Base-by-base conservation (phyloP, 768 basidiomycete species). In the Tulasnella sp. region DNA sequence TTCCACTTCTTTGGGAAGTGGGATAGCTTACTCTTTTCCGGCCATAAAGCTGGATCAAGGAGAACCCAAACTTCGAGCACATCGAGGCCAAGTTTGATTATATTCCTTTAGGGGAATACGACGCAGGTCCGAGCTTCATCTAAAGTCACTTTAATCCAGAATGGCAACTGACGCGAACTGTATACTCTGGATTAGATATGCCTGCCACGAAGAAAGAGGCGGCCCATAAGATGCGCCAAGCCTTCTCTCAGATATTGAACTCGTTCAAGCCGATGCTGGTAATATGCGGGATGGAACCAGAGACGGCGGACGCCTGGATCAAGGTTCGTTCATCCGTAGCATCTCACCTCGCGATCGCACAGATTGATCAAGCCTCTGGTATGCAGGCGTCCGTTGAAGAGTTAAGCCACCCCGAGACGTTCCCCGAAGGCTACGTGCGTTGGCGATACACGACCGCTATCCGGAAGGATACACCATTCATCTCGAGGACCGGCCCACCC, bases 391-490 rank as follows among this genome's bases (percentile, higher is more conserved):
- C 69, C 22, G 59, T 52, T 29, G 59, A 32, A 34, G 69, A 70
- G 32, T n/a, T 70, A 16, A 29, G 26, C 37, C 29, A 70, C 59
- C 69, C 36, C 9, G 52, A 59, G 35, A 42, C 47, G 26, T 62
- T n/a, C 69, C 41, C 69, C 40, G 40, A 35, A 59, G 32, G 19
- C 7, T 70, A 35, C 52, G 52, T 59, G 22, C 29, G 32, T 7
- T 70, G 69, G 69, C 41, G 69, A 35, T 70, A 70, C 69, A 52
- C 34, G 8, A 59, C 44, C 34, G 69, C 42, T 7, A 70, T 70
- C 36, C 69, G 69, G 12, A 70, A 52, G 35, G 47, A 70, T 35
- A 52, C 69, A 1, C 69, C 69, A 14, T 70, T 59, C 52, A 29
- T 59, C 26, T 12, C 52, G 26, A 59, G 52, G 52, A 59, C 52